Base-by-base conservation (phyloP, 1,284 basidiomycete genomes). In the Malassezia equina region DNA sequence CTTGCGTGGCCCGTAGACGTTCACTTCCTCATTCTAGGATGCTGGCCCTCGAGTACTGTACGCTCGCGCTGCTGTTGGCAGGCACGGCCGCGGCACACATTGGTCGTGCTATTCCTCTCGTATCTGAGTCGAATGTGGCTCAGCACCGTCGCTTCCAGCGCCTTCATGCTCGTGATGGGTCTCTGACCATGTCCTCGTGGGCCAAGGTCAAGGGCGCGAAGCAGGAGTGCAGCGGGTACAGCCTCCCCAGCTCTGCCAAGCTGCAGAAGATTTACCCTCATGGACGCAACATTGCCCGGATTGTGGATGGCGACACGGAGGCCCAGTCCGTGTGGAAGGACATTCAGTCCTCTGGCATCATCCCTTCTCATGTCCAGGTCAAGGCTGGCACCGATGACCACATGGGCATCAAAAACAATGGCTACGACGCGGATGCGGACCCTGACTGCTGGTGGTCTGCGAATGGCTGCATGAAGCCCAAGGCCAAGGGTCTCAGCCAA, bases 281-380 rank as follows among this genome's bases (percentile, higher is more conserved):
- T 2, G 57, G 54, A 2, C 78, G 77, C 77, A 32, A 71, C 9
- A 75, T 73, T 4, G 77, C 78, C 11, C 55, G 51, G 42, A 68
- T 79, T 40, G 63, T 77, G 2, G 42, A 66, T 1, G 66, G 65
- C 21, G 78, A 79, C 57, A 66, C 71, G 0, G 69, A 67, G 23
- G 78, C 78, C 4, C 49, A 59, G 12, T 41, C 50, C 0, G 59
- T 76, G 9, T 70, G 64, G 64, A 24, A 40, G 19, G 46, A 46
- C 75, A 67, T 67, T 53, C 52, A 64, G 52, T 58, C 68, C 1
- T 71, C 71, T 7, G 34, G 34, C 23, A 36, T 28, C 6, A 54
- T 54, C 11, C 52, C 52, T 15, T 29, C 21, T 28, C 24, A 48
- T n/a, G 28, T 49, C 8, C 13, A 43, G 15, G 46, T 43, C 13